phyloP scores from a whole-genome alignment of 495 filamentous ascomycete species.

The Ramalina intermedia region DNA sequence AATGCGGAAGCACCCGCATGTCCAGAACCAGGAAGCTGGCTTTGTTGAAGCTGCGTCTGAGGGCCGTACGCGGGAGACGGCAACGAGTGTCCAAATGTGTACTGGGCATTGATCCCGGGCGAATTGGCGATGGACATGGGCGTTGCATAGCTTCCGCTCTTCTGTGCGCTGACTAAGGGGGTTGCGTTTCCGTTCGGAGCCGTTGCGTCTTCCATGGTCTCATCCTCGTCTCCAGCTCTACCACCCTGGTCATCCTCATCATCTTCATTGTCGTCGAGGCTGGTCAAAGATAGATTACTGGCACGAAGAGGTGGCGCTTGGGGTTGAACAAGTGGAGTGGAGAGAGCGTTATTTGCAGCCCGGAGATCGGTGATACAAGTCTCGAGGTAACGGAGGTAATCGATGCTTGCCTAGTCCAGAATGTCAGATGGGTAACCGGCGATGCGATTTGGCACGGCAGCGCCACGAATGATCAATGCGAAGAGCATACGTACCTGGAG shows the following conservation, averaged over 20 bases:
- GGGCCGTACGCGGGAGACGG: constrained; percentile 28
- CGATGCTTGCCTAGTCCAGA: constrained; percentile 65
- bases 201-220: constrained; percentile 7
- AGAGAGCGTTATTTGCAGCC: constrained; percentile 29
- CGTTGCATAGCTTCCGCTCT: constrained; percentile 1
- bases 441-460: background rate
- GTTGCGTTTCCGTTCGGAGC: background rate
- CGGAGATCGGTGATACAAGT: constrained; percentile 76
- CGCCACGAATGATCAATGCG: background rate
- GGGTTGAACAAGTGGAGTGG: constrained; percentile 10
- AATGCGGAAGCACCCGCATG: constrained; percentile 14
- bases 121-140: constrained; percentile 12
- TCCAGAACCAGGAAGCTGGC: constrained; percentile 12
- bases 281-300: constrained; percentile 1
- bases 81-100: constrained; percentile 25
- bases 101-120: constrained; percentile 17
- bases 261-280: constrained; percentile 21
- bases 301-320: constrained; percentile 7
- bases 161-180: constrained; percentile 14
- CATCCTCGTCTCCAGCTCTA: constrained; percentile 1
- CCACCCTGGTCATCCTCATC: constrained; percentile 11
- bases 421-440: background rate
- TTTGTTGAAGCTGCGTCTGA: constrained; percentile 11
- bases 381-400: constrained; percentile 90
- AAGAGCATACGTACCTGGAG: constrained; percentile 51